Conservation (phyloP, 2,329 filamentous ascomycete genomes). For the Aureobasidium sp. region DNA sequence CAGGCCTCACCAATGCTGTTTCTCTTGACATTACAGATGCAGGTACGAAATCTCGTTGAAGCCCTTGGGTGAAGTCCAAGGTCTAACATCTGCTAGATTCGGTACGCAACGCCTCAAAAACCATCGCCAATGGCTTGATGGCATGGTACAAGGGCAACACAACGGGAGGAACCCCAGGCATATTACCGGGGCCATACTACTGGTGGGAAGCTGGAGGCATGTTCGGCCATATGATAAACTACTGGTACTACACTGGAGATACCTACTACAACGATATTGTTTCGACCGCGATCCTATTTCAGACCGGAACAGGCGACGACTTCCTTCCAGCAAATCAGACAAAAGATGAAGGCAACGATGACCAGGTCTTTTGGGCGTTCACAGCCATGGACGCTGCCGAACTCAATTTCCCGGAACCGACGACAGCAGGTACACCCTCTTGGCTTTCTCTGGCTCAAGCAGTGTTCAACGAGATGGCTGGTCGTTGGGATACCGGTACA, state of each 20-base stretch:
- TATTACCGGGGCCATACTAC: constrained; percentile 33
- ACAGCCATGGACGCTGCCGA: constrained; percentile 72
- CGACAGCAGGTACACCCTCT: constrained; percentile 52
- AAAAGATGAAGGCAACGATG: constrained; percentile 38
- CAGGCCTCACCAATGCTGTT: neutral
- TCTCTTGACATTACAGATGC: neutral
- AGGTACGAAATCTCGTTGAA: neutral
- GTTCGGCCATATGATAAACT: constrained; percentile 27
- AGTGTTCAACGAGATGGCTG: constrained; percentile 69
- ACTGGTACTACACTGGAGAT: constrained; percentile 39
- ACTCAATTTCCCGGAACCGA: constrained; percentile 52
- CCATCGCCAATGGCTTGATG: constrained; percentile 25
- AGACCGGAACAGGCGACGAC: constrained; percentile 33
- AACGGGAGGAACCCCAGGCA: constrained; percentile 18
- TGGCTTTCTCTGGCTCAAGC: constrained; percentile 75
- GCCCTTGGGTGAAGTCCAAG: neutral
- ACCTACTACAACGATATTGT: constrained; percentile 32
- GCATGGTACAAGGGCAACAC: constrained; percentile 27
- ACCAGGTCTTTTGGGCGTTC: constrained; percentile 76
- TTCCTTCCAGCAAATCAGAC: constrained; percentile 32
- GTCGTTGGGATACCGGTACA: constrained; percentile 56
- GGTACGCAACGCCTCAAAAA: constrained; percentile 23
- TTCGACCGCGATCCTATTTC: constrained; percentile 33
- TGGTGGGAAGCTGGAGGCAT: constrained; percentile 39
- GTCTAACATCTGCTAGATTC: constrained; percentile 17